These are phyloP conservation scores for Aureobasidium sp. DNA, from an alignment of 2,329 filamentous ascomycete species.

Conservation along the genomic window DNA sequence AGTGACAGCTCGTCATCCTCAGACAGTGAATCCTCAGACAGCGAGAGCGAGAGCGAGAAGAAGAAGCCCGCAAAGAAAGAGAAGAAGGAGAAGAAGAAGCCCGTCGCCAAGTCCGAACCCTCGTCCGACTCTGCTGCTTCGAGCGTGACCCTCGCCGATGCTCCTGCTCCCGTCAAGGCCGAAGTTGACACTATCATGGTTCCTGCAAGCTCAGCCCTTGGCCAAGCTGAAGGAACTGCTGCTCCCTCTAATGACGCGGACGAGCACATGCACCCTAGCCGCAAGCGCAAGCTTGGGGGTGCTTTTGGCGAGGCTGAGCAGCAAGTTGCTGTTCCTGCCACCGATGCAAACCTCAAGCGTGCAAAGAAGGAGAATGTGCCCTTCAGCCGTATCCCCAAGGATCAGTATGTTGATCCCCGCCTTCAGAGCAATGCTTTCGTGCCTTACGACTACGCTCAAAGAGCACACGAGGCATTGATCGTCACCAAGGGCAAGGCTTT, in stretches of 20 bases:
- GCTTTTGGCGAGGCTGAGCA: slow-evolving; percentile 24
- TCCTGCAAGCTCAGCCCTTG: slow-evolving; percentile 24
- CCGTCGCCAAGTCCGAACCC: not conserved
- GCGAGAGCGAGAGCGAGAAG: slow-evolving; percentile 5
- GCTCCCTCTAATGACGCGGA: slow-evolving; percentile 24
- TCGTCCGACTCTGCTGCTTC: slow-evolving; percentile 40
- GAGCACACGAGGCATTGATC: slow-evolving; percentile 79
- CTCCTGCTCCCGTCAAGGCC: slow-evolving; percentile 15
- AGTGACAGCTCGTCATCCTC: not conserved
- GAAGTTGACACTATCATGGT: slow-evolving; percentile 18
- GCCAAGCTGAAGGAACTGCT: slow-evolving; percentile 21
- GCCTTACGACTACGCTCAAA: slow-evolving; percentile 79
- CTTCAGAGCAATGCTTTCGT: slow-evolving; percentile 76
- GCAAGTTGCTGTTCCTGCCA: slow-evolving; percentile 7
- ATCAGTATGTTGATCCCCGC: slow-evolving; percentile 59
- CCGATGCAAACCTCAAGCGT: slow-evolving; percentile 24
- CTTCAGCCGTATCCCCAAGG: slow-evolving; percentile 70
- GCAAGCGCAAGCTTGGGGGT: slow-evolving; percentile 38
- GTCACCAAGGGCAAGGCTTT: slow-evolving; percentile 94
- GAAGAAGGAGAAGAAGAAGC: slow-evolving; percentile 15
- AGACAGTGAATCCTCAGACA: slow-evolving; percentile 2
- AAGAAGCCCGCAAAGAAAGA: slow-evolving; percentile 7
- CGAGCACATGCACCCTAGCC: slow-evolving; percentile 34
- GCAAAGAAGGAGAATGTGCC: slow-evolving; percentile 55
- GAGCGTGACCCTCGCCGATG: slow-evolving; percentile 26